phyloP scores from a whole-genome alignment of 2,329 filamentous ascomycete genomes.

The Cercospora brassicicola region DNA sequence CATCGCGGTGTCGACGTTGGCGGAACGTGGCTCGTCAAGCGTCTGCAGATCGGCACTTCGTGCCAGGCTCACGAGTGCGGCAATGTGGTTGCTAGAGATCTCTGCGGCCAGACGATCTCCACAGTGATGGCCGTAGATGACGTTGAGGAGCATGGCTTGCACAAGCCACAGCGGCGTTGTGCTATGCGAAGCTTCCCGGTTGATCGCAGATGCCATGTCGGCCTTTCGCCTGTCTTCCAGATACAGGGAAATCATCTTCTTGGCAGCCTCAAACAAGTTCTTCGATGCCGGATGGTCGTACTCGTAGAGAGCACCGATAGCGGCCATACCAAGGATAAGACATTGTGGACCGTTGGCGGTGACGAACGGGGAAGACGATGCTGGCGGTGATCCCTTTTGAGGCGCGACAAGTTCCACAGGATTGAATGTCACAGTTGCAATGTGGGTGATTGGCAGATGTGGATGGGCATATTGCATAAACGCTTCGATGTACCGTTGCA shows the following conservation, averaged over 20 bases:
- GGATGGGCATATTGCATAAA: slow-evolving; percentile 93
- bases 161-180: slow-evolving; percentile 86
- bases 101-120: slow-evolving; percentile 87
- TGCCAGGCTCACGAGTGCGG: slow-evolving; percentile 84
- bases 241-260: slow-evolving; percentile 92
- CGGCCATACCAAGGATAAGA: slow-evolving; percentile 81
- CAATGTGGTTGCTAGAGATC: slow-evolving; percentile 88
- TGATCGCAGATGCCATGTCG: slow-evolving; percentile 66
- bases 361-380: slow-evolving; percentile 9
- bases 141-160: slow-evolving; percentile 93
- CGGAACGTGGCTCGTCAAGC: slow-evolving; percentile 16
- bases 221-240: slow-evolving; percentile 87
- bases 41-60: slow-evolving; percentile 77
- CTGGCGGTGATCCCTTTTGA: slow-evolving; percentile 46
- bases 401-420: slow-evolving; percentile 63
- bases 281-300: slow-evolving; percentile 75
- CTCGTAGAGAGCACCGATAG: slow-evolving; percentile 85
- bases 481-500: slow-evolving; percentile 85
- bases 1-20: slow-evolving; percentile 25
- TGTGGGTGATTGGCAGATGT: slow-evolving; percentile 90
- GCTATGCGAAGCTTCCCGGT: slow-evolving; percentile 44
- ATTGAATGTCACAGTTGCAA: slow-evolving; percentile 89
- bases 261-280: slow-evolving; percentile 86
- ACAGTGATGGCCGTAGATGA: slow-evolving; percentile 93
- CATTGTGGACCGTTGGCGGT: slow-evolving; percentile 72